phyloP scores from a whole-genome alignment of 352 stramenopile genomes.

The Globisporangium middletonii region DNA sequence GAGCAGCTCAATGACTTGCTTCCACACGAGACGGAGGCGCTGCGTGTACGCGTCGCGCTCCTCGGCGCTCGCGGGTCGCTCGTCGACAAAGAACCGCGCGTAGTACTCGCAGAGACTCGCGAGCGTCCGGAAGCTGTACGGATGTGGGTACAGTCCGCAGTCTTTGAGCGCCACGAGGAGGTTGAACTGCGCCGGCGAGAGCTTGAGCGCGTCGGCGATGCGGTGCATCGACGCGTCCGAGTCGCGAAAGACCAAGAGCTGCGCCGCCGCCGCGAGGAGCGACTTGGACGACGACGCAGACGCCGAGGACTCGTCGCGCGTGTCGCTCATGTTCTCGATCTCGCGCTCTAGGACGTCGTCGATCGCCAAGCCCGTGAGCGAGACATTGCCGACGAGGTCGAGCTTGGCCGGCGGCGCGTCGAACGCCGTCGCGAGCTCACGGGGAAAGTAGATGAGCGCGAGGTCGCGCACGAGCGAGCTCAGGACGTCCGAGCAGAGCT shows the following conservation, averaged over 20 bases:
- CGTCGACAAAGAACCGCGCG: slow-evolving; percentile 39
- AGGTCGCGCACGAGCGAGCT: slow-evolving; percentile 58
- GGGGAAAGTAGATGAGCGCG: slow-evolving; percentile 56
- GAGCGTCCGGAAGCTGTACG: slow-evolving; percentile 43
- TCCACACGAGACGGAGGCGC: slow-evolving; percentile 38
- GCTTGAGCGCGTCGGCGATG: slow-evolving; percentile 37
- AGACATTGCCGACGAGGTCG: slow-evolving; percentile 49
- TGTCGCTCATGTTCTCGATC: slow-evolving; percentile 21
- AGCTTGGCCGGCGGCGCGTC: slow-evolving; percentile 46
- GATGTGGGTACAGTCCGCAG: slow-evolving; percentile 32
- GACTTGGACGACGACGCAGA: slow-evolving; percentile 10
- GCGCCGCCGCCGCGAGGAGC: slow-evolving; percentile 27
- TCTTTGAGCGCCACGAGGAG: slow-evolving; percentile 51
- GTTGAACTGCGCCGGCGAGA: slow-evolving; percentile 59
- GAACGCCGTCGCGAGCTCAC: slow-evolving; percentile 53
- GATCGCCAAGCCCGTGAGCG: slow-evolving; percentile 45
- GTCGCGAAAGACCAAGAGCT: slow-evolving; percentile 32
- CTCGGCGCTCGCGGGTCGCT: slow-evolving; percentile 14
- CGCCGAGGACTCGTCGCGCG: slow-evolving; percentile 1
- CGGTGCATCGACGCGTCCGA: slow-evolving; percentile 41
- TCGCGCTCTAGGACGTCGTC: slow-evolving; percentile 54
- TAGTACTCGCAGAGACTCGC: slow-evolving; percentile 60
- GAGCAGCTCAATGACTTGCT: slow-evolving; percentile 45
- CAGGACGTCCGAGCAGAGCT: slow-evolving; percentile 60
- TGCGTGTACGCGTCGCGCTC: slow-evolving; percentile 22